Percentiles rank a stretch among this genome's conserved stretches.
Conservation (phyloP, 2,329 filamentous ascomycete species). For the Colletotrichum tofieldiae region DNA sequence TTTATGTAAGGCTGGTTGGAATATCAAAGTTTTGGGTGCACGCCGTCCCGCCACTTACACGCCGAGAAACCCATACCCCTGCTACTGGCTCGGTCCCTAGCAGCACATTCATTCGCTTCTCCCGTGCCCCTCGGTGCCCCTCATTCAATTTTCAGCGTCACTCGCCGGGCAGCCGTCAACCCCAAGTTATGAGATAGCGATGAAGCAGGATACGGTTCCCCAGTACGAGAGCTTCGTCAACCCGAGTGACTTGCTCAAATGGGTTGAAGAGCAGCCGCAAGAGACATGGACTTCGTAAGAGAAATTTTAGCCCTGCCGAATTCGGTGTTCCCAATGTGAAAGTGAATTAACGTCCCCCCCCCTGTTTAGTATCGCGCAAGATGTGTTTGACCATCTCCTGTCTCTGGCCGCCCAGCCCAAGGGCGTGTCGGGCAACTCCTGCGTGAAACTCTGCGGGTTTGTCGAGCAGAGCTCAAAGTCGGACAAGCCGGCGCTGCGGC, state of each 20-base stretch:
- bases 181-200: slow-evolving; percentile 34
- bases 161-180: slow-evolving; percentile 31
- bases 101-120: slow-evolving; percentile 18
- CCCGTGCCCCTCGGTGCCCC: slow-evolving; percentile 32
- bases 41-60: slow-evolving; percentile 19
- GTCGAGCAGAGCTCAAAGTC: slow-evolving; percentile 73
- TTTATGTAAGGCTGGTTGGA: slow-evolving; percentile 27
- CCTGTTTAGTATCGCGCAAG: slow-evolving; percentile 52
- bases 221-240: slow-evolving; percentile 50
- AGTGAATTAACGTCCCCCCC: slow-evolving; percentile 6
- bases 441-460: slow-evolving; percentile 74
- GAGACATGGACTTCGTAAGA: slow-evolving; percentile 56
- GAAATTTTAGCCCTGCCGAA: slow-evolving; percentile 41
- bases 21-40: slow-evolving; percentile 14
- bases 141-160: slow-evolving; percentile 31
- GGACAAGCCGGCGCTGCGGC: slow-evolving; percentile 55
- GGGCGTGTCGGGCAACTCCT: slow-evolving; percentile 70
- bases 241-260: slow-evolving; percentile 56
- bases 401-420: slow-evolving; percentile 67
- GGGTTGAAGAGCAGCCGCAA: slow-evolving; percentile 59
- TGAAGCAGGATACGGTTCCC: slow-evolving; percentile 40
- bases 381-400: slow-evolving; percentile 65
- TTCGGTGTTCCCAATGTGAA: neutral
- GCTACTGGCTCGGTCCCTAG: slow-evolving; percentile 8
- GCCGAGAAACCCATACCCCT: slow-evolving; percentile 18